Base-by-base conservation (phyloP, 257 asterid species). In the Fraxinus anomala region DNA sequence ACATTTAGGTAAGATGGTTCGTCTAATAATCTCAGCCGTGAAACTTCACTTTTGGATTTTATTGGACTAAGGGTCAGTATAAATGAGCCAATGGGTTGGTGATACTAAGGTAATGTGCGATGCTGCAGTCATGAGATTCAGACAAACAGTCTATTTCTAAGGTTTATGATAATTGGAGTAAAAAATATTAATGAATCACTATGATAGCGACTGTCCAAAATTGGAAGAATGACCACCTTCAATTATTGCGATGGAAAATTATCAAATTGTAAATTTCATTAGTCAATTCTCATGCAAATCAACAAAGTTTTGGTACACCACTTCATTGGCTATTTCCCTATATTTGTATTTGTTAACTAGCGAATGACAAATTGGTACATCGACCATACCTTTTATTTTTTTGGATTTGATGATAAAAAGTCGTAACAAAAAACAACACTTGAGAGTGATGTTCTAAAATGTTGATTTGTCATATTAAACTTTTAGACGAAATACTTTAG, bases 251-350 rank as follows among this genome's bases (percentile, higher is more conserved):
- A 85, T 77, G 36, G 77, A 78, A 40, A 61, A 69, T 24, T 74
- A 67, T 70, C 75, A 73, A 74, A 82, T 66, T 79, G 83, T 85
- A 59, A 80, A 77, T 61, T 80, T 69, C 42, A 42, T 12, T 24
- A 24, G 80, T 77, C 82, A 82, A 76, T 79, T 70, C 83, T 80
- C 87, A 87, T 83, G 89, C 92, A 85, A 78, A 82, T 83, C 79
- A 82, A 72, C 21, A 72, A 37, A 31, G 73, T 83, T 26, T 37
- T 77, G 65, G 83, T 84, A 91, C 92, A 72, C 5, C 56, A 39
- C 56, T 34, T 70, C 17, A 91, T 89, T 84, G 85, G 90, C 72
- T 12, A 47, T 9, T 80, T 72, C 70, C 21, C 39, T 37, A 79
- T 81, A 82, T 79, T 76, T 86, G 40, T 65, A 63, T 75, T 73